These are phyloP conservation scores for Ormosia semicastrata DNA, from an alignment of 306 rosid species.

Conservation along the genomic window DNA sequence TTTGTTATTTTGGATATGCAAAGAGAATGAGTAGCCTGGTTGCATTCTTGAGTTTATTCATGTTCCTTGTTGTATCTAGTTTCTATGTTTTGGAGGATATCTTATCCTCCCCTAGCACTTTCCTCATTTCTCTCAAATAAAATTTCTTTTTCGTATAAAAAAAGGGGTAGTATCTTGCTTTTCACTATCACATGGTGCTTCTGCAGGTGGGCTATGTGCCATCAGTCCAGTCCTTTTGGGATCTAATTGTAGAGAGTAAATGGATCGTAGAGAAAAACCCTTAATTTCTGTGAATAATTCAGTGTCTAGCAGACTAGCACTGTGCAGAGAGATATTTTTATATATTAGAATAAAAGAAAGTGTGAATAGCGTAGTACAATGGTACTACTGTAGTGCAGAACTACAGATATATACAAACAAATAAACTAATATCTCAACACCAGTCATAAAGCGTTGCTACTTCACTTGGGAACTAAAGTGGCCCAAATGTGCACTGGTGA, in stretches of 20 bases:
- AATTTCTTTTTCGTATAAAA: not conserved
- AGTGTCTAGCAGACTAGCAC: not conserved
- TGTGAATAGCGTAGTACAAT: too few species aligned
- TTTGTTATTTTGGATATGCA: not conserved
- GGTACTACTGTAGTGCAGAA: not conserved
- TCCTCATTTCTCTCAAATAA: not conserved
- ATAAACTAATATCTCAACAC: not conserved
- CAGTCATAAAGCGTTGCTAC: not conserved
- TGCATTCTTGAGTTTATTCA: not conserved
- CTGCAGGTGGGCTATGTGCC: not conserved
- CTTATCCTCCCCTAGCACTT: not conserved
- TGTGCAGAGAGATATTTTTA: too few species aligned
- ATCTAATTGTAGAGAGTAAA: not conserved
- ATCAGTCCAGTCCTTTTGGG: not conserved
- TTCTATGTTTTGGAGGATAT: not conserved
- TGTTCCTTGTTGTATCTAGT: not conserved
- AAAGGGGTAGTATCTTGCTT: not conserved
- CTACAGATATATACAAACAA: not conserved
- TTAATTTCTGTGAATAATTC: not conserved
- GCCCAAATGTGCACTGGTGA: not conserved
- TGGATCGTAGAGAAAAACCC: not conserved
- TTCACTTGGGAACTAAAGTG: not conserved
- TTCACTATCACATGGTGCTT: not conserved
- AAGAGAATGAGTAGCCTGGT: not conserved
- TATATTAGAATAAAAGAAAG: too few species aligned